These are phyloP conservation scores for Scenedesmus sp. DNA, from an alignment of 163 green algal species.

Conservation along the genomic window DNA sequence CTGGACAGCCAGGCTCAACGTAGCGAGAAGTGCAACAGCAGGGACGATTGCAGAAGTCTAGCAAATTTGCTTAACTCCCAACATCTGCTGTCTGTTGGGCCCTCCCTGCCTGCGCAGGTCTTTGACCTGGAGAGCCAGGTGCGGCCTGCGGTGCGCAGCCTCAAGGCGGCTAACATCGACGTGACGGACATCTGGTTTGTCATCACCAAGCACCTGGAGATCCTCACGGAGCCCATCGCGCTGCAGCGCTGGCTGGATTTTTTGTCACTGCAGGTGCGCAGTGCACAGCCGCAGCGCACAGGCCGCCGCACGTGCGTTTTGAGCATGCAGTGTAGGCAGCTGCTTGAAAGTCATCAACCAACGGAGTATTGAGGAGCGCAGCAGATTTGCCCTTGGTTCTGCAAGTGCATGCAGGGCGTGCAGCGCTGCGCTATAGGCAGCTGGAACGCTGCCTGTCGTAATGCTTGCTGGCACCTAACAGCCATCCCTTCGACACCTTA, in stretches of 20 bases:
- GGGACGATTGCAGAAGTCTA: no score
- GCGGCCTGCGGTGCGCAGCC: constrained; percentile 26
- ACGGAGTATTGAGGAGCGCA: no score
- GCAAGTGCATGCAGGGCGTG: background rate
- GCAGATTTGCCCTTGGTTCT: no score
- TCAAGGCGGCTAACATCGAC: constrained; percentile 45
- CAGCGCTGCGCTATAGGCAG: background rate
- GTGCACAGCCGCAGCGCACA: background rate
- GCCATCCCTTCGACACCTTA: no score
- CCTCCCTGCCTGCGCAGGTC: background rate
- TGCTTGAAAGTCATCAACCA: no score
- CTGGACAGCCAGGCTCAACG: no score
- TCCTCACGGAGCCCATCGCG: constrained; percentile 47
- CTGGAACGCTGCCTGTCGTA: background rate
- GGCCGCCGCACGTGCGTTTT: background rate
- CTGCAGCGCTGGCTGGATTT: constrained; percentile 63
- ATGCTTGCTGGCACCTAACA: background rate
- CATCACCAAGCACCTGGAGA: constrained; percentile 39
- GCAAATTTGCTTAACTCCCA: no score
- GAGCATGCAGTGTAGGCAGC: background rate
- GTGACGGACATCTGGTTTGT: constrained; percentile 60
- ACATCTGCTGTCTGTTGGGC: no score
- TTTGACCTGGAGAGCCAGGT: constrained; percentile 31
- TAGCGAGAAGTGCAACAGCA: no score
- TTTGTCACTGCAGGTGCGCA: constrained; percentile 49